Base-by-base conservation (phyloP, 768 basidiomycete genomes). In the Hypsizygus marmoreus region DNA sequence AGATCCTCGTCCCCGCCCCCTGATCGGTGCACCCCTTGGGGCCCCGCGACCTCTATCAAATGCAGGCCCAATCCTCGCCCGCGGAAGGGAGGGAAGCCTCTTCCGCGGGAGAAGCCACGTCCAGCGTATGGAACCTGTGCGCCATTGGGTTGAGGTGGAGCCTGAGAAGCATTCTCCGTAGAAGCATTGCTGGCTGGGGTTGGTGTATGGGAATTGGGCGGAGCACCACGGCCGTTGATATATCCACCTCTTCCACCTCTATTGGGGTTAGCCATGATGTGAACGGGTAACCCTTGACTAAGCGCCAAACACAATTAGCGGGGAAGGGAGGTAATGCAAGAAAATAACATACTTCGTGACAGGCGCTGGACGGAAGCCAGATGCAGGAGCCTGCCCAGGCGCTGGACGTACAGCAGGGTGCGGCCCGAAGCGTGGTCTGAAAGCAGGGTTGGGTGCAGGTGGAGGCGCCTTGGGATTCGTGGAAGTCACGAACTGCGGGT, bases 401-500 rank as follows among this genome's bases (percentile, higher is more conserved):
- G 69, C 56, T 4, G 83, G 78, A 20, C 74, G 75, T n/a, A 86
- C 66, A 36, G 68, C 71, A 2, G 86, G 84, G 56, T 81, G 72
- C 7, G 86, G 83, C 0, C 88, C 87, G 55, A 80, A 73, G 17
- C 80, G 76, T 37, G 86, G 86, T 40, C 76, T 81, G 72, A 89
- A 90, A 0, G 82, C 77, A 4, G 68, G 58, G 13, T 71, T 70
- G 37, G 65, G 73, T 13, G 72, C 72, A 14, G 75, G 73, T 4
- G 75, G 72, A 0, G 81, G 78, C 2, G 67, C 74, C 50, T 77
- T 77, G 0, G 84, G 80, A 26, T 82, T 80, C 5, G 84, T 91
- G 0, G 86, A 81, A 12, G 86, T 83, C 13, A 89, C 75, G 63
- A 90, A 97, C 64, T 98, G 95, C 2, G 82, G 87, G 54, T 84